Evolutionary conservation across 345 rosid genomes (phyloP), one percentile per base, ranked within the genome.

Genomic region (Kernera saxatilis): DNA sequence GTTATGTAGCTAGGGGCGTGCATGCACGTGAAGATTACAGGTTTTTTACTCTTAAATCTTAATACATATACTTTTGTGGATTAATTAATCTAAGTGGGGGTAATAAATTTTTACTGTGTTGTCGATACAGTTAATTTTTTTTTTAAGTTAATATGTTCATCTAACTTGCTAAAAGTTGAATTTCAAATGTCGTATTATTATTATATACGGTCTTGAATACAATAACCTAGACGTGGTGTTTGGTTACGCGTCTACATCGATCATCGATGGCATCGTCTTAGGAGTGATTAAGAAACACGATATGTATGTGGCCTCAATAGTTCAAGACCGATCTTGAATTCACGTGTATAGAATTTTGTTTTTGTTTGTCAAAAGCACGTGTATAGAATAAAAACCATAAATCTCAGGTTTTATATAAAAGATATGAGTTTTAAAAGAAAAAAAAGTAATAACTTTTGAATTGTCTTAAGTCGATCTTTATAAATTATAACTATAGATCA

Each of bases 1-100:
- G 64, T 44, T 23, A 45, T 27, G 71, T 55, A 64, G 41, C 35
- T 26, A 19, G 65, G 71, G 26, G 41, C 43, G 64, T 55, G 65
- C 55, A 64, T 37, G 64, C 70, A 53, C 70, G 71, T 65, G 51
- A 55, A 49, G 41, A 15, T 33, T 44, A 26, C 22, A 12, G 10
- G 13, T 25, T 50, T 50, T 36, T n/a, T n/a, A n/a, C n/a, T n/a
- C n/a, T n/a, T n/a, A n/a, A 27, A 4, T 29, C 13, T 5, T 18
- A 22, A 1, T 9, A 19, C 22, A 13, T 7, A 2, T 35, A 0
- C 7, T 21, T 36, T 10, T 23, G 14, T 39, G 11, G 51, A 26
- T 43, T 27, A 43, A 29, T 41, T 52, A 2, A n/a, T 5, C 2
- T 21, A 21, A 46, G 52, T n/a, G 25, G 10, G 54, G 50, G 3